Conservation (phyloP, 1,139 yeast genomes). For the Candida sp. region DNA sequence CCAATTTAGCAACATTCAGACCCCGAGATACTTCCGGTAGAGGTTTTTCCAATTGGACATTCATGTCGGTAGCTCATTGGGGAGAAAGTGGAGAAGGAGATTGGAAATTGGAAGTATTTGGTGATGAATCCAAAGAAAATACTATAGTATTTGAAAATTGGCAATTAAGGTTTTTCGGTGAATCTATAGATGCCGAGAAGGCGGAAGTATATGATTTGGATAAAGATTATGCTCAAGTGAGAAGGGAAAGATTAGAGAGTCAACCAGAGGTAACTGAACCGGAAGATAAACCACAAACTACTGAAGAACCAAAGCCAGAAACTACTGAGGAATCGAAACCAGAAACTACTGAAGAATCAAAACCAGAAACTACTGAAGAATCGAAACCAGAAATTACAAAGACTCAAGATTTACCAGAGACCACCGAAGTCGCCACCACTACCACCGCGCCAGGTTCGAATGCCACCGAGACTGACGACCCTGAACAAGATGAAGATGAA, state of each 20-base stretch:
- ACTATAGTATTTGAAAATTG: slow-evolving; percentile 59
- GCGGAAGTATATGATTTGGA: slow-evolving; percentile 47
- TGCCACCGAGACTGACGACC: slow-evolving; percentile 14
- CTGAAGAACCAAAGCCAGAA: slow-evolving; percentile 1
- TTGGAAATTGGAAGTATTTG: slow-evolving; percentile 70
- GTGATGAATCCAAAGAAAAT: slow-evolving; percentile 16
- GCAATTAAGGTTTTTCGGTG: slow-evolving; percentile 85
- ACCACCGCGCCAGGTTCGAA: slow-evolving; percentile 7
- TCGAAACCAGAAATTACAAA: not conserved
- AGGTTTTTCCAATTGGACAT: slow-evolving; percentile 85
- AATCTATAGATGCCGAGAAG: slow-evolving; percentile 57
- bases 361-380: slow-evolving; percentile 1
- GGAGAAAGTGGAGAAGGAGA: slow-evolving; percentile 82
- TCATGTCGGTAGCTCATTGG: slow-evolving; percentile 99
- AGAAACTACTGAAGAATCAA: not conserved
- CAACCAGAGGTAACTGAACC: slow-evolving; percentile 3
- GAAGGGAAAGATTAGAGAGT: slow-evolving; percentile 25
- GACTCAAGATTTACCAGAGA: slow-evolving; percentile 2
- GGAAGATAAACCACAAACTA: not conserved
- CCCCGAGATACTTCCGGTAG: slow-evolving; percentile 47
- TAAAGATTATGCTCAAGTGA: slow-evolving; percentile 37
- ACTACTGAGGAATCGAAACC: slow-evolving; percentile 2
- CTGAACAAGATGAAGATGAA: slow-evolving; percentile 17
- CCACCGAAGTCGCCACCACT: slow-evolving; percentile 6
- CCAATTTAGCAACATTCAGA: slow-evolving; percentile 76